phyloP scores from a whole-genome alignment of 2,329 filamentous ascomycete genomes.

The Aspergillus hiratsukae region DNA sequence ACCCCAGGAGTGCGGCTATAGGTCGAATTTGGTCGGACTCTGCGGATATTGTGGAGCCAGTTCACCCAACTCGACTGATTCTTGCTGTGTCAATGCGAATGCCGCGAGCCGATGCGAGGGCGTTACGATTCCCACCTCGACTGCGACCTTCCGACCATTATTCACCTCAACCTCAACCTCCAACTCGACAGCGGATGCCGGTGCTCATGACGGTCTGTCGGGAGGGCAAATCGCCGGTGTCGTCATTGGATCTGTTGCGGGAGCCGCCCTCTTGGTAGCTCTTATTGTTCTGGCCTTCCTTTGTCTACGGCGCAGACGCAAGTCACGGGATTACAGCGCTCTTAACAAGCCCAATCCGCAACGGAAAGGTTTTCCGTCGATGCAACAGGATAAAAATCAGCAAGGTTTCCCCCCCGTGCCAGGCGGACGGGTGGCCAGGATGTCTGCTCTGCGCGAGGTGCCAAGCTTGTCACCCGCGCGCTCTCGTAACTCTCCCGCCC shows the following conservation, averaged over 20 bases:
- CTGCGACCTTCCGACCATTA: constrained; percentile 56
- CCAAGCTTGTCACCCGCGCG: constrained; percentile 58
- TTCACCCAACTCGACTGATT: constrained; percentile 87
- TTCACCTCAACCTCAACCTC: constrained; percentile 66
- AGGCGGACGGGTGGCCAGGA: constrained; percentile 85
- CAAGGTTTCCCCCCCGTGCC: constrained; percentile 70
- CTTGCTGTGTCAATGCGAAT: constrained; percentile 82
- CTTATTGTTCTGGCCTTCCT: constrained; percentile 59
- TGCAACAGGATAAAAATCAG: constrained; percentile 40
- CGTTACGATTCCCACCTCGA: constrained; percentile 68
- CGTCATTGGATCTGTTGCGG: constrained; percentile 74
- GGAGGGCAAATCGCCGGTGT: constrained; percentile 90
- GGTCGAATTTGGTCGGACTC: constrained; percentile 64
- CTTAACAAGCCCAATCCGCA: constrained; percentile 85
- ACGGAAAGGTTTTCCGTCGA: constrained; percentile 38
- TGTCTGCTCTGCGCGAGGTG: constrained; percentile 85
- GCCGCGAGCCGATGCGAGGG: constrained; percentile 68
- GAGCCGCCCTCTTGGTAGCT: constrained; percentile 63
- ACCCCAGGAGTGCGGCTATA: constrained; percentile 80
- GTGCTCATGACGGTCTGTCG: constrained; percentile 53
- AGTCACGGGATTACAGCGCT: constrained; percentile 64
- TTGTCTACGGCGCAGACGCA: constrained; percentile 53
- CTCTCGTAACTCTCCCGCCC: constrained; percentile 48
- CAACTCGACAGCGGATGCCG: constrained; percentile 42
- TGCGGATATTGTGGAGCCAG: constrained; percentile 83